These are phyloP conservation scores for Paramecium pentaurelia DNA, from an alignment of 73 alveolate species.

Conservation along the genomic window DNA sequence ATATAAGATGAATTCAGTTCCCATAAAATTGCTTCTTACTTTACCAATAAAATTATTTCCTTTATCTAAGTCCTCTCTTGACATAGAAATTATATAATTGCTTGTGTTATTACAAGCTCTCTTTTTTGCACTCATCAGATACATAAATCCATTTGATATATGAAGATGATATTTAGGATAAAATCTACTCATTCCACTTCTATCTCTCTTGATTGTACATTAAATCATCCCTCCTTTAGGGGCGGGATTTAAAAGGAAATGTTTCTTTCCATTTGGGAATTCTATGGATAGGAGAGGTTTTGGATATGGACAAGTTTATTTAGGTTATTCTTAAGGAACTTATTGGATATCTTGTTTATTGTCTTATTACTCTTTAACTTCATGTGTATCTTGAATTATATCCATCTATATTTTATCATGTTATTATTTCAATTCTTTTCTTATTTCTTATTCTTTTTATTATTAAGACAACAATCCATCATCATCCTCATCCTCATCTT, in stretches of 20 bases:
- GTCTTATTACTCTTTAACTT: background rate
- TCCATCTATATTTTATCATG: background rate
- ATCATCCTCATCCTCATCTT: background rate
- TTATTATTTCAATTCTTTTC: background rate
- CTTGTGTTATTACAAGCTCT: slow-evolving; percentile 78
- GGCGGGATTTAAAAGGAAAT: slow-evolving; percentile 62
- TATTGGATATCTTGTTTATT: background rate
- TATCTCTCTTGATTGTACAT: slow-evolving; percentile 79
- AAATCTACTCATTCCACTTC: slow-evolving; percentile 74
- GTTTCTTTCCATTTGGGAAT: slow-evolving; percentile 46
- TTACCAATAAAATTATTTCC: slow-evolving; percentile 77
- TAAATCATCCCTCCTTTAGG: slow-evolving; percentile 69
- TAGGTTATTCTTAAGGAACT: background rate
- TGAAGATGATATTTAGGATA: slow-evolving; percentile 82
- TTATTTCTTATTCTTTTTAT: background rate
- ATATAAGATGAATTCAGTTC: slow-evolving; percentile 83
- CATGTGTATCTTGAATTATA: background rate
- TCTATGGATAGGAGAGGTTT: background rate
- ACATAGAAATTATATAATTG: slow-evolving; percentile 77
- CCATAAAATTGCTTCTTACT: slow-evolving; percentile 87
- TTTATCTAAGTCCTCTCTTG: slow-evolving; percentile 71
- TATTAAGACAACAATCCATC: background rate
- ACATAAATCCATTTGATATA: slow-evolving; percentile 76
- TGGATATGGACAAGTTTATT: slow-evolving; percentile 41
- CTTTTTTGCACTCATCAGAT: slow-evolving; percentile 84